Base-by-base conservation (phyloP, 371 early-diverging fungal genomes). In the Dentiscutata heterogama region DNA sequence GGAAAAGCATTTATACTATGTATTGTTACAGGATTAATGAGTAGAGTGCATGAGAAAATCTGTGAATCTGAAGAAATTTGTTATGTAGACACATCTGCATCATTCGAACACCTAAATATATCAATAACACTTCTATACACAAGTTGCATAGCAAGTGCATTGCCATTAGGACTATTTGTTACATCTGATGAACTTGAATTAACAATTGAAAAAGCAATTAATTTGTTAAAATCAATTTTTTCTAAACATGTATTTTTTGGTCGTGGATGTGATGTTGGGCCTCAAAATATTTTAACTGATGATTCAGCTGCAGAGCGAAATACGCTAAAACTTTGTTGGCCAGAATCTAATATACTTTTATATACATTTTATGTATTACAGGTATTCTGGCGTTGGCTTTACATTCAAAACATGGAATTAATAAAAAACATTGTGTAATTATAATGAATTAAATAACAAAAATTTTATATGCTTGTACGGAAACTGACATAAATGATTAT, bases 151-250 rank as follows among this genome's bases (percentile, higher is more conserved):
- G 53, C 31, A 22, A 22, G 53, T 22, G 53, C 74, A 13, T 5
- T 73, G 14, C 20, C 74, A 54, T 14, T 73, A 8, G 51, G 54
- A 18, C 22, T 73, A 51, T 73, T 73, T 53, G 22, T 73, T 16
- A 73, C n/a, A 2, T 70, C 70, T 2, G 39, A 70, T 35, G 14
- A 70, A 35, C 70, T 35, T 46, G 70, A 70, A 70, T 22, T 70
- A 11, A 73, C 54, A 5, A 46, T 42, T 1, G 29, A 22, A 61
- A 61, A 25, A n/a, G 61, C n/a, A 27, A 73, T 67, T 31, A 67
- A 73, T 73, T 53, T 73, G 22, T 51, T 73, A 54, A 73, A 73
- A 73, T 11, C 10, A 54, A 73, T 73, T 73, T 14, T 73, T 22
- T 22, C 51, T 39, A 22, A 16, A 73, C n/a, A 73, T 73, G 74